Base-by-base conservation (phyloP, 495 filamentous ascomycete species). In the Annulohypoxylon nitens region DNA sequence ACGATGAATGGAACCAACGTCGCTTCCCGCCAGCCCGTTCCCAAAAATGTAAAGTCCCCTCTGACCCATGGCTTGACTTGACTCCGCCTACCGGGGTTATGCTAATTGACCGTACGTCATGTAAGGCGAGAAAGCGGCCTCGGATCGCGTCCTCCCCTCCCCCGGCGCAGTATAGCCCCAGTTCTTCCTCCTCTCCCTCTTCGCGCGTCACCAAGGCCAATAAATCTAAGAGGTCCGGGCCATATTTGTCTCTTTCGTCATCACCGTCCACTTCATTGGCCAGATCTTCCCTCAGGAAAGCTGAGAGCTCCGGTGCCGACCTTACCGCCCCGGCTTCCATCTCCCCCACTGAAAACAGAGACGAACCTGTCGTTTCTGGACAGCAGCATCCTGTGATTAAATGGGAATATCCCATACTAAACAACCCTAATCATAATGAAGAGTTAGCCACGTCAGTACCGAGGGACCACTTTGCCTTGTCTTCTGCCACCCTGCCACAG, bases 81-180 rank as follows among this genome's bases (percentile, higher is more conserved):
- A 43, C 39, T 43, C 39, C 39, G 55, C 63, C 58, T 68, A 41
- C 72, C 53, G 61, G 73, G 60, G 69, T 69, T 62, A 45, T 57
- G 69, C 55, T 69, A 75, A 69, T 66, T 65, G 60, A 72, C 12
- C 45, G 41, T n/a, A 48, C 67, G 53, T 71, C 68, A 65, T 68
- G 73, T 60, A 71, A 63, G 54, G 39, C 63, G 34, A 69, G 64
- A 53, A 72, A 70, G 60, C 58, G 73, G 51, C 14, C 43, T 58
- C 64, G 60, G 73, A 64, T 57, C 61, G 25, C 33, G 33, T 71
- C 59, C 30, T 33, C 34, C 43, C 26, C 45, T 48, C 50, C 72
- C 11, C 50, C 45, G 18, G 16, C 67, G 43, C 64, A 64, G 53
- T 73, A 54, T 61, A 59, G 33, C 59, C 63, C 64, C 37, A 64